Conservation (phyloP, 1,284 basidiomycete species). For the Heterobasidion annosum region DNA sequence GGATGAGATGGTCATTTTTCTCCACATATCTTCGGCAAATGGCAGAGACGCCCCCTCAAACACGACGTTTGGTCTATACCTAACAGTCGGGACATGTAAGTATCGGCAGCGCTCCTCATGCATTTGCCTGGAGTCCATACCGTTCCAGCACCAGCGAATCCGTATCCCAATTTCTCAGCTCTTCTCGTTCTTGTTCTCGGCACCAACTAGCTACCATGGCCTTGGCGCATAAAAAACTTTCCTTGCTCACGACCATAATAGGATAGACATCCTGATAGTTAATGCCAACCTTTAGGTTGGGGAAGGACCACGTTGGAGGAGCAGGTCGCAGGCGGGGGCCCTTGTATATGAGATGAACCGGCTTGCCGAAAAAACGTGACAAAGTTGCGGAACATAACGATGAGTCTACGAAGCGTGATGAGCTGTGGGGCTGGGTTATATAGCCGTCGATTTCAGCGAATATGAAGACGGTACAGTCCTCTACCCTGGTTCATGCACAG, state of each 20-base stretch:
- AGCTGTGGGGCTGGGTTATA: slow-evolving; percentile 36
- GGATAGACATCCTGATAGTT: slow-evolving; percentile 70
- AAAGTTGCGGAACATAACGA: slow-evolving; percentile 39
- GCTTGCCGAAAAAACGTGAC: slow-evolving; percentile 47
- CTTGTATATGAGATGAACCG: slow-evolving; percentile 58
- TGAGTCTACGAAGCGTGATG: slow-evolving; percentile 16
- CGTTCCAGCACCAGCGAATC: slow-evolving; percentile 13
- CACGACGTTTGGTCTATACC: slow-evolving; percentile 70
- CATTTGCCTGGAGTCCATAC: too few relatives aligned
- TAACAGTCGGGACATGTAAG: slow-evolving; percentile 14
- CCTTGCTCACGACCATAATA: slow-evolving; percentile 53
- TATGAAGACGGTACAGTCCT: slow-evolving; percentile 42
- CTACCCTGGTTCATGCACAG: slow-evolving; percentile 29
- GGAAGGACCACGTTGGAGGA: slow-evolving; percentile 42
- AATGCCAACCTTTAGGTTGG: slow-evolving; percentile 42
- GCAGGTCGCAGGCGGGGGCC: slow-evolving; percentile 46
- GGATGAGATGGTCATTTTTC: slow-evolving; percentile 38
- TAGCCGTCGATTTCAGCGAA: slow-evolving; percentile 49
- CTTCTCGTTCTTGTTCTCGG: slow-evolving; percentile 35
- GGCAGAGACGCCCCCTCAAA: slow-evolving; percentile 42
- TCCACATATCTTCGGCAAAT: slow-evolving; percentile 47
- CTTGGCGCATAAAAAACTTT: slow-evolving; percentile 42
- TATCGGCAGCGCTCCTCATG: too few relatives aligned
- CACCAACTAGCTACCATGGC: slow-evolving; percentile 24
- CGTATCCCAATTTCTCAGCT: slow-evolving; percentile 40